Evolutionary conservation across 108 stramenopile genomes (phyloP).

Genomic region (Parmales sp.): DNA sequence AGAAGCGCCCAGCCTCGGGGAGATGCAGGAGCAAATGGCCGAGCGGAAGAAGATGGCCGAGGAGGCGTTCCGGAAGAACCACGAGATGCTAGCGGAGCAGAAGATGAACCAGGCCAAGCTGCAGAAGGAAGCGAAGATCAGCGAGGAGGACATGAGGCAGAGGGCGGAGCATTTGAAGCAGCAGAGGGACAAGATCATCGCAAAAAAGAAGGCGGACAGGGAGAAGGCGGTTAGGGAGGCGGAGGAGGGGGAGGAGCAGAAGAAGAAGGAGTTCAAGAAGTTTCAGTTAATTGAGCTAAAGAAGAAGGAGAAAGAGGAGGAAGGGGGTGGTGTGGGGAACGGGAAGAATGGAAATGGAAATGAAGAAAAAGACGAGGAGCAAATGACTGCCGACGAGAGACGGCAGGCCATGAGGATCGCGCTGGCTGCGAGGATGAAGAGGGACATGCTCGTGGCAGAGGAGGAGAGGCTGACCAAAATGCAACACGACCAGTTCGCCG

Average conservation of each 20-base stretch:
- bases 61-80: conserved; percentile 15
- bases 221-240: conserved; percentile 7
- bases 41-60: conserved; percentile 9
- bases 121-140: not conserved
- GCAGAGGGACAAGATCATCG: conserved; percentile 20
- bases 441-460: conserved; percentile 21
- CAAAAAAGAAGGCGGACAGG: conserved; percentile 24
- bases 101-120: not conserved
- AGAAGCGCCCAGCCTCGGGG: not conserved
- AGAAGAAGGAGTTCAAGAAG: conserved; percentile 2
- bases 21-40: conserved; percentile 7
- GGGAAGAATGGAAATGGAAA: not conserved
- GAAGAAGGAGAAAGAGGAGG: not conserved
- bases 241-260: not conserved
- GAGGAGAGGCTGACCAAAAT: conserved; percentile 21
- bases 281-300: no score
- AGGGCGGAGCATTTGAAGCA: conserved; percentile 4
- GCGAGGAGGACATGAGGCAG: conserved; percentile 11
- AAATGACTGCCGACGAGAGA: not conserved
- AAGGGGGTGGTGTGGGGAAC: not conserved
- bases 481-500: conserved; percentile 23
- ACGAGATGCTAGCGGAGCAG: conserved; percentile 7
- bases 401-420: conserved; percentile 21
- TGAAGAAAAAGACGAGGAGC: not conserved
- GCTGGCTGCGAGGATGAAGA: conserved; percentile 31